These are phyloP conservation scores for Schizochytrium sp. DNA, from an alignment of 108 stramenopile species.

Conservation along the genomic window DNA sequence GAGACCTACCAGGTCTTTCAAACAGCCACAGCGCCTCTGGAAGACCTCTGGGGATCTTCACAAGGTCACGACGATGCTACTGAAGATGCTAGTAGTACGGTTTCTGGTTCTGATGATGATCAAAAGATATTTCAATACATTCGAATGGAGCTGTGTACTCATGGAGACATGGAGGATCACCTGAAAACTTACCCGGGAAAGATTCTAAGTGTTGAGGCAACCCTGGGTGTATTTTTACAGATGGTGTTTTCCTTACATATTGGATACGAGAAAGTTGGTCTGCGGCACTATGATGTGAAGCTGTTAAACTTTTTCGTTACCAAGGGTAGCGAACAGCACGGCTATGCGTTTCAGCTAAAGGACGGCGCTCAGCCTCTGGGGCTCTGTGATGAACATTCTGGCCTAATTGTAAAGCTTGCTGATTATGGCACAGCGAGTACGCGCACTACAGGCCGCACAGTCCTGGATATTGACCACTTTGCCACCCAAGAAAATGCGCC, in stretches of 20 bases:
- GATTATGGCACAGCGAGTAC: constrained; percentile 96
- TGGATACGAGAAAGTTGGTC: constrained; percentile 81
- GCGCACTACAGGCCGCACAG: constrained; percentile 80
- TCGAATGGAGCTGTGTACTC: constrained; percentile 95
- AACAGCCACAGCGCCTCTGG: constrained; percentile 78
- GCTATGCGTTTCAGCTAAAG: not conserved
- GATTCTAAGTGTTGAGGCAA: not conserved
- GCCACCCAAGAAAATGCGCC: constrained; percentile 98
- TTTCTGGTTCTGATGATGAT: not conserved
- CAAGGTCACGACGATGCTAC: not conserved
- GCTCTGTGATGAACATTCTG: not conserved
- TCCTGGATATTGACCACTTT: constrained; percentile 89
- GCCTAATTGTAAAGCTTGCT: constrained; percentile 89
- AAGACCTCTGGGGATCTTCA: constrained; percentile 77
- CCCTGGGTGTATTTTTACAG: constrained; percentile 85
- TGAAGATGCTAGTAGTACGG: not conserved
- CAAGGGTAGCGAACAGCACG: constrained; percentile 6
- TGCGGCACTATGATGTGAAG: constrained; percentile 98
- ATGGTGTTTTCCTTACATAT: constrained; percentile 91
- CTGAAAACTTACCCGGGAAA: constrained; percentile 75
- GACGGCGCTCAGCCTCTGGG: not conserved
- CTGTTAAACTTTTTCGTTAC: constrained; percentile 93
- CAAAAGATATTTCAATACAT: constrained; percentile 84
- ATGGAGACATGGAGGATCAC: constrained; percentile 92
- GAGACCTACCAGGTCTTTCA: constrained; percentile 84